Evolutionary conservation across 148 eudicot genomes (phyloP).

Genomic region (Vaccinium corymbosum): DNA sequence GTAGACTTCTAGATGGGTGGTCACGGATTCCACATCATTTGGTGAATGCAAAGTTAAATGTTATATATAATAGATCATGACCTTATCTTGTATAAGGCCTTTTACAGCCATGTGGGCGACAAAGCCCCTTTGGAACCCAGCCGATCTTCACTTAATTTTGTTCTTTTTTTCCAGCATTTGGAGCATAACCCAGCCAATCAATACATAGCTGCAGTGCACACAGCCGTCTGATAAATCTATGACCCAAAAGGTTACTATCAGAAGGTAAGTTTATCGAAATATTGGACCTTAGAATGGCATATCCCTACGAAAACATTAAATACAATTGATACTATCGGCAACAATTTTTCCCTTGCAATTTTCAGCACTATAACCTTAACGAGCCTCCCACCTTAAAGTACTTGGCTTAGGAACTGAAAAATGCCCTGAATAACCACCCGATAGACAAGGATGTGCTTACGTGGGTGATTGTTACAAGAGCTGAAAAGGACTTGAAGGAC

Average conservation of each 20-base stretch:
- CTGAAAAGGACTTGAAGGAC: conserved; percentile 26
- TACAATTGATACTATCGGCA: not conserved
- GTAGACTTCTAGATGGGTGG: too few relatives aligned
- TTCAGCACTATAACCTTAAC: not conserved
- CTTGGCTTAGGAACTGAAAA: conserved; percentile 44
- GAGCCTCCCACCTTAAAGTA: not conserved
- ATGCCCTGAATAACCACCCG: conserved; percentile 47
- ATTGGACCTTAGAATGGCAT: not conserved
- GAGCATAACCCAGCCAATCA: conserved; percentile 31
- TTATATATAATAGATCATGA: too few relatives aligned
- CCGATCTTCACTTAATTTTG: not conserved
- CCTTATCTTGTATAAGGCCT: too few relatives aligned
- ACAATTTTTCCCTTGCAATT: not conserved
- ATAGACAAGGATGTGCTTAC: conserved; percentile 74
- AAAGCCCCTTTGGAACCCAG: not conserved
- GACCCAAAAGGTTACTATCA: conserved; percentile 66
- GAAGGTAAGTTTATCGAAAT: conserved; percentile 28
- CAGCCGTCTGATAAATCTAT: conserved; percentile 58
- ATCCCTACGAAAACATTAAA: not conserved
- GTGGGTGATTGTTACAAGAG: conserved; percentile 22
- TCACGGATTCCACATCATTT: too few relatives aligned
- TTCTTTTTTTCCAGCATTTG: conserved; percentile 32
- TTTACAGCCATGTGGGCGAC: too few relatives aligned
- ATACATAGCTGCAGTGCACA: conserved; percentile 40
- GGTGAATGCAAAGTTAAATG: too few relatives aligned